Evolutionary conservation across 2,329 filamentous ascomycete species (phyloP).

Genomic region (Aspergillus phoenicis): DNA sequence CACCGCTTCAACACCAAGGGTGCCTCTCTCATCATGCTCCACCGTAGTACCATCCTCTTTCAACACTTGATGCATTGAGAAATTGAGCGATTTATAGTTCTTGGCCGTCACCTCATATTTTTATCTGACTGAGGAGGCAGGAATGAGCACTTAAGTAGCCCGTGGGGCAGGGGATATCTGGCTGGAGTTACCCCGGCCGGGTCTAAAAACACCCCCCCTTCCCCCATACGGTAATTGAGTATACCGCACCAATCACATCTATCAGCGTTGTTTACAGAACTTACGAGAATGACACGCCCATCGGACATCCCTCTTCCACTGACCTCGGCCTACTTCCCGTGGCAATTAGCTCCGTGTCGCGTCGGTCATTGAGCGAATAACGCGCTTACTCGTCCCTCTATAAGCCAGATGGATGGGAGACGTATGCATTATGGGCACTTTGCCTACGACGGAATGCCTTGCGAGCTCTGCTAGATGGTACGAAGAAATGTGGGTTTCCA

Average conservation of each 20-base stretch:
- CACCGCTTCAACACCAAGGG: not conserved
- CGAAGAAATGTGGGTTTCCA: too few relatives aligned
- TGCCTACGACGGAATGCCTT: too few relatives aligned
- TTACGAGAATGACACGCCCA: not conserved
- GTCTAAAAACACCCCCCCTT: not conserved
- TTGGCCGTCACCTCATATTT: too few relatives aligned
- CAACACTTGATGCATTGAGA: not conserved
- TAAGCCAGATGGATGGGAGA: too few relatives aligned
- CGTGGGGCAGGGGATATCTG: not conserved
- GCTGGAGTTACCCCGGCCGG: not conserved
- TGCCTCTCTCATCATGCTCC: not conserved
- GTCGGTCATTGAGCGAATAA: not conserved
- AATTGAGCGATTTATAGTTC: too few relatives aligned
- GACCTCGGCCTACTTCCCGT: not conserved
- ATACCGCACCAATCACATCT: not conserved
- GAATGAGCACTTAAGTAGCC: not conserved
- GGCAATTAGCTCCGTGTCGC: not conserved
- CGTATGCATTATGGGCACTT: too few relatives aligned
- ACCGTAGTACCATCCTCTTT: not conserved
- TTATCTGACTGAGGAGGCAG: not conserved
- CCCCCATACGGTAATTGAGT: not conserved
- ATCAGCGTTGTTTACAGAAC: not conserved
- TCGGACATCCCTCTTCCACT: not conserved
- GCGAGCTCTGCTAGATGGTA: too few relatives aligned
- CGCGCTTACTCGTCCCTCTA: too few relatives aligned